Percentiles rank a stretch among this genome's conserved stretches.
phyloP scores from a whole-genome alignment of 2,329 filamentous ascomycete genomes.

The Aspergillus alliaceus region DNA sequence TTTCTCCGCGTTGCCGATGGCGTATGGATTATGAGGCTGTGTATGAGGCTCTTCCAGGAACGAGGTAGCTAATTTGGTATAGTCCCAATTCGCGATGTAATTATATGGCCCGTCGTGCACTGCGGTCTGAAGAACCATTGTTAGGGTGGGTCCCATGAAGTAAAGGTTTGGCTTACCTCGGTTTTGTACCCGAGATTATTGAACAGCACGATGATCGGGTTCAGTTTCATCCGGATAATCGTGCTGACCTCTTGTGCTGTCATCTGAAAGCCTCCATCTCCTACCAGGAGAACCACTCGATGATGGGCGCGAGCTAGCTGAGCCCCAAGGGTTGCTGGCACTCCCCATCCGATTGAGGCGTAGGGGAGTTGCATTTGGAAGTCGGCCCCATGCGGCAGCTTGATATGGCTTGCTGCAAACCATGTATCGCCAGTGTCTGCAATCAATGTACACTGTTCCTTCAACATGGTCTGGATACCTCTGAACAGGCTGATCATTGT shows the following conservation, averaged over 20 bases:
- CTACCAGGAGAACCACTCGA: slow-evolving; percentile 76
- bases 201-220: slow-evolving; percentile 77
- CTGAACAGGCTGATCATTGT: not conserved
- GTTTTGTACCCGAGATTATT: slow-evolving; percentile 85
- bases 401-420: slow-evolving; percentile 4
- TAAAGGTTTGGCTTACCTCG: slow-evolving; percentile 45
- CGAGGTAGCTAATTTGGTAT: slow-evolving; percentile 4
- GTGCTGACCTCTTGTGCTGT: slow-evolving; percentile 81
- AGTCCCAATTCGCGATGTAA: slow-evolving; percentile 12
- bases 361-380: slow-evolving; percentile 10
- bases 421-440: slow-evolving; percentile 11
- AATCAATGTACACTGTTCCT: not conserved
- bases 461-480: slow-evolving; percentile 3
- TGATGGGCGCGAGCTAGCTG: slow-evolving; percentile 8
- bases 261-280: slow-evolving; percentile 81
- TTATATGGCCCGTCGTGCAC: slow-evolving; percentile 12
- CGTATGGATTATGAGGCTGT: not conserved
- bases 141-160: not conserved
- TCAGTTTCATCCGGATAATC: slow-evolving; percentile 71
- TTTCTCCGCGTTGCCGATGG: not conserved
- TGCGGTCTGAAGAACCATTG: not conserved
- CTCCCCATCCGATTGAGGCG: slow-evolving; percentile 10
- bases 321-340: slow-evolving; percentile 6
- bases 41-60: not conserved
- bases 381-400: slow-evolving; percentile 3